Conservation (phyloP, 73 alveolate genomes). For the Paramecium primaurelia region DNA sequence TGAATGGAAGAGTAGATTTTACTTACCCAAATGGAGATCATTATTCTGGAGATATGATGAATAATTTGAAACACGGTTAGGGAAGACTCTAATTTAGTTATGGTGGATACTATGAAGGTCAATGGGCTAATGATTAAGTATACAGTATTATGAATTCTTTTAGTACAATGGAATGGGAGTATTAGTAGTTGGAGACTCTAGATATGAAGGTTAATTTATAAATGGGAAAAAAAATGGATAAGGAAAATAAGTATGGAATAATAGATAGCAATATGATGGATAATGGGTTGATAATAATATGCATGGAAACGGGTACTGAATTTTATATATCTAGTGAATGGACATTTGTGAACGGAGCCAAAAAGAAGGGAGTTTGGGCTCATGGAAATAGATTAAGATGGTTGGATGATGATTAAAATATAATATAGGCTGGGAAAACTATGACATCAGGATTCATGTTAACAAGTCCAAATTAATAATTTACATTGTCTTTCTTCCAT, state of each 20-base stretch:
- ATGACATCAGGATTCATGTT: constrained; percentile 32
- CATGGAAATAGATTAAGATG: constrained; percentile 43
- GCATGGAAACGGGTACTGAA: constrained; percentile 42
- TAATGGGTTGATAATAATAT: constrained; percentile 39
- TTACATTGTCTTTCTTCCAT: constrained; percentile 11
- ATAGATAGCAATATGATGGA: constrained; percentile 11
- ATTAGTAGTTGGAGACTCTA: not conserved
- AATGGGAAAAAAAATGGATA: constrained; percentile 28
- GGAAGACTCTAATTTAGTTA: constrained; percentile 6
- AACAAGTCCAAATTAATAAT: not conserved
- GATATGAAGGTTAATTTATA: constrained; percentile 18
- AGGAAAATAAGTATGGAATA: constrained; percentile 26
- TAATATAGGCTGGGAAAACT: constrained; percentile 10
- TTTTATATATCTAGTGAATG: not conserved
- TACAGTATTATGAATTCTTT: not conserved
- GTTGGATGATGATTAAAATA: constrained; percentile 14
- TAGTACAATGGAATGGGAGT: constrained; percentile 31
- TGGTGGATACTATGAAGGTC: constrained; percentile 43
- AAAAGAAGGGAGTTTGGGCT: constrained; percentile 22
- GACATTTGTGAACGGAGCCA: constrained; percentile 40
- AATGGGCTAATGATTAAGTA: constrained; percentile 4
- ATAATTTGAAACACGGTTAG: constrained; percentile 32
- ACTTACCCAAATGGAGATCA: constrained; percentile 34
- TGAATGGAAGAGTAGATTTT: constrained; percentile 38
- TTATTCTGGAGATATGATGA: not conserved